A percentile compares a stretch with the other conserved stretches of the same genome.
These are phyloP conservation scores for Isoetes taiwanensis DNA, from an alignment of 75 land plant genomes.

Conservation along the genomic window DNA sequence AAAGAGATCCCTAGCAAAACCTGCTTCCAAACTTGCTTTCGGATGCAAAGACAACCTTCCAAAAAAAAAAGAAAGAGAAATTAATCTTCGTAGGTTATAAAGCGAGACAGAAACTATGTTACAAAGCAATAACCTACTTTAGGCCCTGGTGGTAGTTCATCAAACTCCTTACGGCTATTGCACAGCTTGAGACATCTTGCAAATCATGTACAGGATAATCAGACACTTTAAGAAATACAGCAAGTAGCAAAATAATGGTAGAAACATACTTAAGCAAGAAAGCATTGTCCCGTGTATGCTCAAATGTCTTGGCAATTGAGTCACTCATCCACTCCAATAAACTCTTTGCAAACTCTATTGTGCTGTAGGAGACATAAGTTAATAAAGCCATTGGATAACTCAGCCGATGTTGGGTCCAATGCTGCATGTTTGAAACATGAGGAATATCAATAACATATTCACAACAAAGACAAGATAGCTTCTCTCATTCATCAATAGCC, in stretches of 20 bases:
- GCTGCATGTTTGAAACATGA: too few species aligned
- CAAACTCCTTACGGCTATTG: constrained; percentile 55
- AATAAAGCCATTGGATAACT: constrained; percentile 63
- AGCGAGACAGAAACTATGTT: too few species aligned
- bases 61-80: too few species aligned
- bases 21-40: constrained; percentile 92
- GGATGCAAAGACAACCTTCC: constrained; percentile 86
- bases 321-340: constrained; percentile 99
- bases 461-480: too few species aligned
- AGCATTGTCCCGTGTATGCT: constrained; percentile 77
- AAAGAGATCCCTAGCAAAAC: constrained; percentile 87
- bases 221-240: background rate
- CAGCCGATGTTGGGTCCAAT: constrained; percentile 49
- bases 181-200: constrained; percentile 51
- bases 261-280: constrained; percentile 66
- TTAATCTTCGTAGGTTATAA: too few species aligned
- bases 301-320: constrained; percentile 88
- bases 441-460: too few species aligned
- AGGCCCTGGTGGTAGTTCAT: constrained; percentile 59
- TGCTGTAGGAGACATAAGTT: constrained; percentile 75
- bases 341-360: constrained; percentile 89
- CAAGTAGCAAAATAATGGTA: background rate
- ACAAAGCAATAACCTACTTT: too few species aligned
- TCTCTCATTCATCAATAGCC: too few species aligned
- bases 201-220: background rate